Evolutionary conservation across 129 eudicot genomes (phyloP).

Genomic region (Cynara cardunculus): DNA sequence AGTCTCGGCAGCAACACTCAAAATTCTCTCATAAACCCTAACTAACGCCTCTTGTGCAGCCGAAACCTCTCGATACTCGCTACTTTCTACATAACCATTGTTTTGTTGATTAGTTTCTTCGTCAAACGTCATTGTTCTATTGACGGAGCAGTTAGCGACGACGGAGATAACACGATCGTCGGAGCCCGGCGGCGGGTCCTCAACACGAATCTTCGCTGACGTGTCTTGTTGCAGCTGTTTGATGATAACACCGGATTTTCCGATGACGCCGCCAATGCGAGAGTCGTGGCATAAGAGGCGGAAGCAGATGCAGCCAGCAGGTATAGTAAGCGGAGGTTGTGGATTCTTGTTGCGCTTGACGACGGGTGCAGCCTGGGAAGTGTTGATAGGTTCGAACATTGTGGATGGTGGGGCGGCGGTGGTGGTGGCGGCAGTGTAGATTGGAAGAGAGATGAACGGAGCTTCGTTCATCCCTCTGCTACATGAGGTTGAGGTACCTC

Average conservation of each 20-base stretch:
- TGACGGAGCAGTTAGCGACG: constrained; percentile 14
- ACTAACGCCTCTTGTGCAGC: constrained; percentile 70
- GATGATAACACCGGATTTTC: constrained; percentile 58
- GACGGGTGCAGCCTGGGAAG: constrained; percentile 6
- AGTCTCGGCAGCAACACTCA: constrained; percentile 58
- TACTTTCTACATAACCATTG: neutral
- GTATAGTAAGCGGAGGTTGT: constrained; percentile 27
- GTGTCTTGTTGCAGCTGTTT: constrained; percentile 55
- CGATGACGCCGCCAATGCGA: constrained; percentile 66
- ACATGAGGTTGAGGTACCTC: neutral
- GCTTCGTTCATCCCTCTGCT: neutral
- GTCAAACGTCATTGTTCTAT: constrained; percentile 16
- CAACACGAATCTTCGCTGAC: constrained; percentile 50
- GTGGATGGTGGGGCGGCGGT: constrained; percentile 14
- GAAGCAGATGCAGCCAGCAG: constrained; percentile 40
- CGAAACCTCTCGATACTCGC: constrained; percentile 43
- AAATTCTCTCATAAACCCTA: constrained; percentile 76
- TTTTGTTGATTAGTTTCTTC: neutral
- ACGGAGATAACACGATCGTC: constrained; percentile 50
- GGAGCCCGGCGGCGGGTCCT: constrained; percentile 33
- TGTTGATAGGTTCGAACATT: constrained; percentile 9
- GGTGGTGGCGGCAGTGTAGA: constrained; percentile 35
- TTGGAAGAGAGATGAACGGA: constrained; percentile 29
- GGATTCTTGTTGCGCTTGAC: constrained; percentile 25
- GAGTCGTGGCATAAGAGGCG: constrained; percentile 71